A percentile compares a stretch with the other conserved stretches of the same genome.
phyloP scores from a whole-genome alignment of 2,329 filamentous ascomycete species.

The Trichophyton schoenleinii region DNA sequence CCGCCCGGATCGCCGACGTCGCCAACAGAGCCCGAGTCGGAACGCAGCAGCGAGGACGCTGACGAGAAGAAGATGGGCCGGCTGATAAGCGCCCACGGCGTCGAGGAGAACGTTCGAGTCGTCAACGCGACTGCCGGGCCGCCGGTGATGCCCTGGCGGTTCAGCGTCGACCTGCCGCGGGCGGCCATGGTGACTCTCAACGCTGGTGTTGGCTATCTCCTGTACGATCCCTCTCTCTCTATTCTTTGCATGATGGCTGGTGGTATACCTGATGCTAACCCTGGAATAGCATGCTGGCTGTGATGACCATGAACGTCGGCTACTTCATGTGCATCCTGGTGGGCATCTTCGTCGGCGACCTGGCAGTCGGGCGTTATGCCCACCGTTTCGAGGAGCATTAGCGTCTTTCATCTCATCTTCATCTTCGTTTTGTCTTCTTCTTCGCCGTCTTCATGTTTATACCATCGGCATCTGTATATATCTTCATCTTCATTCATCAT shows the following conservation, averaged over 20 bases:
- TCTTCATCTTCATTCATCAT: not conserved
- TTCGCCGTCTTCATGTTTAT: not conserved
- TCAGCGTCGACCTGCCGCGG: slow-evolving; percentile 65
- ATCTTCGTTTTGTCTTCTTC: not conserved
- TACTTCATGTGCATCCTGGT: slow-evolving; percentile 72
- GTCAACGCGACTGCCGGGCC: slow-evolving; percentile 45
- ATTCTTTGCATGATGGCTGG: not conserved
- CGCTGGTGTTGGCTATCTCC: slow-evolving; percentile 67
- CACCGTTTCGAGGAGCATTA: slow-evolving; percentile 38
- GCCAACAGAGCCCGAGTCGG: slow-evolving; percentile 32
- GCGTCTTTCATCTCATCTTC: not conserved
- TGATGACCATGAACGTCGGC: slow-evolving; percentile 81
- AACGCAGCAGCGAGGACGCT: slow-evolving; percentile 40
- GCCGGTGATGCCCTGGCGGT: slow-evolving; percentile 58
- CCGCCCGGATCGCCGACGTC: no score
- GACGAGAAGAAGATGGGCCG: slow-evolving; percentile 52
- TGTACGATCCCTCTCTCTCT: slow-evolving; percentile 45
- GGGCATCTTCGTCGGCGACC: slow-evolving; percentile 72
- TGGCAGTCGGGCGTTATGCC: slow-evolving; percentile 61
- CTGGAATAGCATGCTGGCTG: slow-evolving; percentile 63
- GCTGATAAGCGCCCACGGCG: slow-evolving; percentile 58
- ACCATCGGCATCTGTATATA: not conserved
- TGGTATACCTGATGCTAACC: slow-evolving; percentile 10
- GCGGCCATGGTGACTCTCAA: slow-evolving; percentile 59
- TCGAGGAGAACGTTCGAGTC: slow-evolving; percentile 69